A percentile compares a stretch with the other conserved stretches of the same genome.
phyloP scores from a whole-genome alignment of 345 rosid genomes.

The Linum lewisii region DNA sequence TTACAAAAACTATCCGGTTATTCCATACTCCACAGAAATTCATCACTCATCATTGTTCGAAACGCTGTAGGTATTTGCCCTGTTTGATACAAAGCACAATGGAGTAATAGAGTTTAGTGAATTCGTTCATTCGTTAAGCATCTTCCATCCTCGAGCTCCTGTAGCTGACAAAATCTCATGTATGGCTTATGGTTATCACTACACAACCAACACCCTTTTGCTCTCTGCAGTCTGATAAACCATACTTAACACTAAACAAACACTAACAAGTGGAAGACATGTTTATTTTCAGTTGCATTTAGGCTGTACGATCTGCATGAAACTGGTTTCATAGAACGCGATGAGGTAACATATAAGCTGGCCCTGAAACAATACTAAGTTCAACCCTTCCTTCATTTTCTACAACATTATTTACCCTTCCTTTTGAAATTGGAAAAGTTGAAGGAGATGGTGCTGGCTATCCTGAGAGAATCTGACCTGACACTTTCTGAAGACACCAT shows the following conservation, averaged over 20 bases:
- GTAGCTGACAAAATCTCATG: neutral
- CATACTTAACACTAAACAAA: neutral
- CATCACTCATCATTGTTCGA: no score
- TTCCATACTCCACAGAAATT: no score
- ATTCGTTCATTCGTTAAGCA: neutral
- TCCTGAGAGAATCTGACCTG: conserved; percentile 56
- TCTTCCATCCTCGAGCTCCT: neutral
- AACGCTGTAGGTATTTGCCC: neutral
- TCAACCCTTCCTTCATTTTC: no score
- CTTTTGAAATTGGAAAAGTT: conserved; percentile 25
- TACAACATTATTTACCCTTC: neutral
- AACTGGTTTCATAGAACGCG: neutral
- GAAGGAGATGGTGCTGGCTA: conserved; percentile 69
- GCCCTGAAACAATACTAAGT: neutral
- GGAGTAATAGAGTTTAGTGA: neutral
- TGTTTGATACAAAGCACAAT: neutral
- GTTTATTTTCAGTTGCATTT: neutral
- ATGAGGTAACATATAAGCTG: neutral
- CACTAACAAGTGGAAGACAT: neutral
- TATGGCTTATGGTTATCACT: no score
- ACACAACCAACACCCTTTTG: neutral
- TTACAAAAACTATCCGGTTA: neutral
- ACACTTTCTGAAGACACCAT: conserved; percentile 36
- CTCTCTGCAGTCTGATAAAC: neutral
- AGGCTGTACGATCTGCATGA: neutral